phyloP scores from a whole-genome alignment of 2,329 filamentous ascomycete genomes.

The Fusarium annulatum region DNA sequence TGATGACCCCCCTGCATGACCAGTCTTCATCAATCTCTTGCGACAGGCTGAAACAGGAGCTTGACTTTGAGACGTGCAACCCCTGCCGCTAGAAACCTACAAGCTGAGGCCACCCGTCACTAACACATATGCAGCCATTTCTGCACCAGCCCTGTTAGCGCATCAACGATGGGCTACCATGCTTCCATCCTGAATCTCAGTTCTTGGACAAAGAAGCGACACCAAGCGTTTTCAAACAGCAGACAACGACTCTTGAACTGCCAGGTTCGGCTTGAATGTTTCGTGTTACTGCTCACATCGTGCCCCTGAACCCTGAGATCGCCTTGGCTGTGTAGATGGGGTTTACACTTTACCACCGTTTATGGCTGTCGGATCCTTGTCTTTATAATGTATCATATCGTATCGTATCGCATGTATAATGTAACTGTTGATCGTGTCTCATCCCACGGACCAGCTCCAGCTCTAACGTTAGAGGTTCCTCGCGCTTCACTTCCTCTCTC shows the following conservation, averaged over 20 bases:
- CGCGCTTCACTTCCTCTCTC: slow-evolving; percentile 20
- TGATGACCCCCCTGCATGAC: slow-evolving; percentile 30
- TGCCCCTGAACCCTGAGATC: slow-evolving; percentile 33
- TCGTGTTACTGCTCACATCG: slow-evolving; percentile 14
- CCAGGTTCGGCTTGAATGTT: slow-evolving; percentile 4
- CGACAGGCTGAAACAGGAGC: slow-evolving; percentile 39
- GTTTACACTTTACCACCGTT: neutral
- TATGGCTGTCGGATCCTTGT: slow-evolving; percentile 8
- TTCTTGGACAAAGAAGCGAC: slow-evolving; percentile 4
- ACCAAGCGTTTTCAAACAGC: slow-evolving; percentile 2
- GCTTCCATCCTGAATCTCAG: slow-evolving; percentile 18
- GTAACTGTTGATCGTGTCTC: slow-evolving; percentile 36
- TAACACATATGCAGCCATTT: slow-evolving; percentile 25
- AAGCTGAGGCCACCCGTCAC: neutral
- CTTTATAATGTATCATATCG: slow-evolving; percentile 18
- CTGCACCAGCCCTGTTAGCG: slow-evolving; percentile 24
- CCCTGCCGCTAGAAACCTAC: slow-evolving; percentile 14
- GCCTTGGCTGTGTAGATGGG: slow-evolving; percentile 2
- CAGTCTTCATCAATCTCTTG: slow-evolving; percentile 24
- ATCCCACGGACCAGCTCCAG: slow-evolving; percentile 13
- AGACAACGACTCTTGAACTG: slow-evolving; percentile 1
- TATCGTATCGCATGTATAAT: slow-evolving; percentile 25
- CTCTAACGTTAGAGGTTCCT: slow-evolving; percentile 4
- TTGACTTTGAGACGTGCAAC: slow-evolving; percentile 24
- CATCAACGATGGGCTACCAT: slow-evolving; percentile 11